A percentile compares a stretch with the other conserved stretches of the same genome.
These are phyloP conservation scores for Gyromitra esculenta DNA, from an alignment of 2,329 filamentous ascomycete species.

Conservation along the genomic window DNA sequence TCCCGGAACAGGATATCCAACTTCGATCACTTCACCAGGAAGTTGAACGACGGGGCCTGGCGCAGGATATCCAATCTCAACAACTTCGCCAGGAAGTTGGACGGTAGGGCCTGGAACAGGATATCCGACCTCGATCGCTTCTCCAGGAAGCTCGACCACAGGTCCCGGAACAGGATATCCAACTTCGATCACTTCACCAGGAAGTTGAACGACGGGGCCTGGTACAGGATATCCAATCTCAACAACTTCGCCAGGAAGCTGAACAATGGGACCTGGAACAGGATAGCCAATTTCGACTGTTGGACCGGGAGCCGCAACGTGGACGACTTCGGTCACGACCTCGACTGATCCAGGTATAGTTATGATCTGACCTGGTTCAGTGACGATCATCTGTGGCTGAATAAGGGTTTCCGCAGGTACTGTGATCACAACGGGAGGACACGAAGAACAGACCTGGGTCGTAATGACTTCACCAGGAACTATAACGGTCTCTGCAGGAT, in stretches of 20 bases:
- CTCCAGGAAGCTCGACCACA: slow-evolving; percentile 13
- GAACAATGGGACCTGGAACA: slow-evolving; percentile 2
- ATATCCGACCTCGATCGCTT: slow-evolving; percentile 22
- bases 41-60: slow-evolving; percentile 5
- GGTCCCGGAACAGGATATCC: slow-evolving; percentile 23
- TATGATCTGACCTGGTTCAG: slow-evolving; percentile 46
- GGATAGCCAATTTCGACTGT: slow-evolving; percentile 39
- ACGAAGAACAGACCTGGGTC: slow-evolving; percentile 31
- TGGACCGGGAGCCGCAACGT: slow-evolving; percentile 35
- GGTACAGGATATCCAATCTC: slow-evolving; percentile 28
- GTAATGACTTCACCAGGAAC: slow-evolving; percentile 32
- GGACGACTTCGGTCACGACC: slow-evolving; percentile 18
- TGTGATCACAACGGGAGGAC: slow-evolving; percentile 21
- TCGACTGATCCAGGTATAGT: slow-evolving; percentile 37
- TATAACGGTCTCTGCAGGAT: slow-evolving; percentile 43
- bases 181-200: slow-evolving; percentile 19
- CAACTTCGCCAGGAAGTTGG: slow-evolving; percentile 1
- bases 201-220: slow-evolving; percentile 3
- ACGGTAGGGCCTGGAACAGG: neutral
- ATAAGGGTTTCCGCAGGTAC: slow-evolving; percentile 39
- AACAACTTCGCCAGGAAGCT: slow-evolving; percentile 18
- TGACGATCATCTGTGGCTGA: slow-evolving; percentile 26
- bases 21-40: slow-evolving; percentile 26
- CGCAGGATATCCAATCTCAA: slow-evolving; percentile 5
- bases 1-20: neutral